Base-by-base conservation (phyloP, 2,329 filamentous ascomycete species). In the Fusarium ramigenum region DNA sequence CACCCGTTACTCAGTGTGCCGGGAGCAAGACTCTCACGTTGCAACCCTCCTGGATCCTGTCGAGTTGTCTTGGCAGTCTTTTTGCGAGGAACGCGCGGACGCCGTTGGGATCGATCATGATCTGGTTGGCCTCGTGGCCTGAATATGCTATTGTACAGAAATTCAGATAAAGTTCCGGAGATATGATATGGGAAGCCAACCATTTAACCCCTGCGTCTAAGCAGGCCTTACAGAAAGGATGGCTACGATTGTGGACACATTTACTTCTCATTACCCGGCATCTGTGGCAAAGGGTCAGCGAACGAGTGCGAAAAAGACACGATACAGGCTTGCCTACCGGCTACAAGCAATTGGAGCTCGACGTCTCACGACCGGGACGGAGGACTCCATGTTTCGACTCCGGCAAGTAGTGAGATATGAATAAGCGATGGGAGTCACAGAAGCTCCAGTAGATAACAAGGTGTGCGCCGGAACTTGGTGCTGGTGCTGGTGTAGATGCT, bases 241-340 rank as follows among this genome's bases (percentile, higher is more conserved):
- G 78, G 8, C 80, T 83, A 57, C 84, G 85, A 14, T 87, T 85
- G 72, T 88, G 86, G 23, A 86, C 75, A 72, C 87, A 89, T 80
- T 88, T 89, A 77, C 86, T 88, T 67, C 87, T 85, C 83, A 89
- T 86, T 39, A 87, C 86, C 39, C 87, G 87, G 70, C 87, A 89
- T 82, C 86, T 87, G 59, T 21, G 63, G 50, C 28, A 30, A n/a
- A 34, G 23, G 15, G 34, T 75, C 28, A 74, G 57, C 42, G 36
- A 46, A 59, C 23, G 32, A 23, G 19, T 32, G 44, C 23, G 14
- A 21, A 32, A 8, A 5, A 30, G 40, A 16, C 19, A 61, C 47
- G 23, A 39, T 16, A 43, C 49, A 39, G 25, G 37, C 42, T 32
- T 70, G 78, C 82, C 70, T 79, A 88, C 87, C 86, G 86, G 79